phyloP scores from a whole-genome alignment of 495 filamentous ascomycete genomes.

The Durotheca rogersii region DNA sequence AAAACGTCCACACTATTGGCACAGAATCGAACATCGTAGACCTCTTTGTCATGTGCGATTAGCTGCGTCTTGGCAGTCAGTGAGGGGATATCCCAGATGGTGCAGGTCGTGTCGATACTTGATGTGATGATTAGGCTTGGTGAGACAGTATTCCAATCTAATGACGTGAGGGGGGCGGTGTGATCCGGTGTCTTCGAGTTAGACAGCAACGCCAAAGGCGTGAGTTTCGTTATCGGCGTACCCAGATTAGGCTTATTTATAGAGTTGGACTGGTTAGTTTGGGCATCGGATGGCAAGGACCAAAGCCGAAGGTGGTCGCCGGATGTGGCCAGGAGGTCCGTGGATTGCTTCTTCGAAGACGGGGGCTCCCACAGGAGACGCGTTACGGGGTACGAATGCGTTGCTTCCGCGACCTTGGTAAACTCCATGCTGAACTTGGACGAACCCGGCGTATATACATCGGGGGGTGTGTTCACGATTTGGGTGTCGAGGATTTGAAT shows the following conservation, averaged over 20 bases:
- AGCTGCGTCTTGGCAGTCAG: conserved; percentile 97
- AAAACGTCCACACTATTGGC: conserved; percentile 96
- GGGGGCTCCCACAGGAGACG: conserved; percentile 96
- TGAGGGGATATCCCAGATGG: conserved; percentile 99
- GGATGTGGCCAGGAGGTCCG: conserved; percentile 92
- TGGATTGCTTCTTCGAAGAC: conserved; percentile 93
- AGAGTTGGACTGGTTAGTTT: conserved; percentile 61
- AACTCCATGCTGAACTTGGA: conserved; percentile 80
- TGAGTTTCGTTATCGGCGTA: conserved; percentile 76
- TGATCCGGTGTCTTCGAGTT: conserved; percentile 99
- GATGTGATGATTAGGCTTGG: conserved; percentile 97
- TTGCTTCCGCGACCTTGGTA: conserved; percentile 92
- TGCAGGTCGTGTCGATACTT: conserved; percentile 98
- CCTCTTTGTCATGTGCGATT: conserved; percentile 98
- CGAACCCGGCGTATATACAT: conserved; percentile 68
- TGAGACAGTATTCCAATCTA: conserved; percentile 97
- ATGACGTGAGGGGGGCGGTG: conserved; percentile 89
- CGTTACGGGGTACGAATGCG: conserved; percentile 96
- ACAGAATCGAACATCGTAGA: conserved; percentile 97
- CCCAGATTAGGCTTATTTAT: conserved; percentile 72
- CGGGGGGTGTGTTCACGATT: conserved; percentile 67
- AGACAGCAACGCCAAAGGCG: conserved; percentile 87
- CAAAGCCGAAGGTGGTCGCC: conserved; percentile 95
- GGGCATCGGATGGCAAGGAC: conserved; percentile 70
- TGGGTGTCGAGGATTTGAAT: conserved; percentile 97